Conservation (phyloP, 2,329 filamentous ascomycete genomes). For the Didymella glomerata region DNA sequence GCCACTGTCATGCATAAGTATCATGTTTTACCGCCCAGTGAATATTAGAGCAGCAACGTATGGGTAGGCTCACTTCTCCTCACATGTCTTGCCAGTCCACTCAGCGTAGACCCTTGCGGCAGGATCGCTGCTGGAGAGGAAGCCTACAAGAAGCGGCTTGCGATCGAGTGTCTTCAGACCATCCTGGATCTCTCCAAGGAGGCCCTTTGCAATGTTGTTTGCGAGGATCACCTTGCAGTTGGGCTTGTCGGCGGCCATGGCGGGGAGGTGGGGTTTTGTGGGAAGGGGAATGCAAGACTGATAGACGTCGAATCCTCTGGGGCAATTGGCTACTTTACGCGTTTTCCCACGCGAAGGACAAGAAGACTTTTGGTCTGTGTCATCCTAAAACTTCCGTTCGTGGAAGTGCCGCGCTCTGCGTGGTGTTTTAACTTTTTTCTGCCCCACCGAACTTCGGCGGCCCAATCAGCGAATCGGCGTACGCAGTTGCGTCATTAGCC, state of each 20-base stretch:
- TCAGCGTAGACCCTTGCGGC: slow-evolving; percentile 93
- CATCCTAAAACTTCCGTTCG: slow-evolving; percentile 22
- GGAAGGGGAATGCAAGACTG: slow-evolving; percentile 7
- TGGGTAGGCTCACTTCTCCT: slow-evolving; percentile 79
- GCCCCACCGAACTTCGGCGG: slow-evolving; percentile 20
- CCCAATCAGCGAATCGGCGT: slow-evolving; percentile 26
- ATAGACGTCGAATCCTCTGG: not conserved
- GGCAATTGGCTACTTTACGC: slow-evolving; percentile 18
- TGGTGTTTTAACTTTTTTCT: slow-evolving; percentile 25
- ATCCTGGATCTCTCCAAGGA: slow-evolving; percentile 79
- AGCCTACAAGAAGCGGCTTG: slow-evolving; percentile 84
- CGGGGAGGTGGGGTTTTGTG: slow-evolving; percentile 25
- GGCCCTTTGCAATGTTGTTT: slow-evolving; percentile 81
- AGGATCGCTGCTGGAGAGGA: slow-evolving; percentile 90
- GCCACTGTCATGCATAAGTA: slow-evolving; percentile 65
- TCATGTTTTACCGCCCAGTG: slow-evolving; percentile 4
- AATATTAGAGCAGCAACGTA: slow-evolving; percentile 17
- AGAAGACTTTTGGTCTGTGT: slow-evolving; percentile 24
- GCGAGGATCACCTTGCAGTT: slow-evolving; percentile 93
- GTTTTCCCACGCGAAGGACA: slow-evolving; percentile 17
- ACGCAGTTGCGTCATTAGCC: slow-evolving; percentile 26
- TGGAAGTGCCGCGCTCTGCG: slow-evolving; percentile 18
- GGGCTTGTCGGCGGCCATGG: slow-evolving; percentile 51
- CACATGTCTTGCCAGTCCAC: slow-evolving; percentile 95
- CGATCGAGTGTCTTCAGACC: slow-evolving; percentile 76